These are phyloP conservation scores for Colletotrichum salicis DNA, from an alignment of 2,329 filamentous ascomycete genomes.

Conservation along the genomic window DNA sequence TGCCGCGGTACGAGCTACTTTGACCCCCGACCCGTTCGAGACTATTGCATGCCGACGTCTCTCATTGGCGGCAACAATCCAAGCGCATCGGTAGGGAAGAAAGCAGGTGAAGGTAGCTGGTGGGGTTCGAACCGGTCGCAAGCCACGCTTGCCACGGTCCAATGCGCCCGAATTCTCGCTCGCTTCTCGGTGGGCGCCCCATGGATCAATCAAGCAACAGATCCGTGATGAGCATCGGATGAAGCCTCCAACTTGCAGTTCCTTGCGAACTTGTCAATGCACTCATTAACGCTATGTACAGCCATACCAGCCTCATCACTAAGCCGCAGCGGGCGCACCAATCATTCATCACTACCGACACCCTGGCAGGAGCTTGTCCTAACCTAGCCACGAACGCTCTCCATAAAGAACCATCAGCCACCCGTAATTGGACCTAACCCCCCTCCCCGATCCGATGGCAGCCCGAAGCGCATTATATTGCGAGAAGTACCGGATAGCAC, in stretches of 20 bases:
- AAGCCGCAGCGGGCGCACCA: conserved; percentile 11
- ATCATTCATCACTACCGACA: conserved; percentile 10
- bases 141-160: conserved; percentile 20
- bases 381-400: conserved; percentile 10
- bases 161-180: conserved; percentile 31
- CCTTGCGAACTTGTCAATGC: conserved; percentile 12
- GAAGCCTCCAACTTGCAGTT: conserved; percentile 14
- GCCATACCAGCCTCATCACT: conserved; percentile 1
- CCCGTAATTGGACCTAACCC: neutral
- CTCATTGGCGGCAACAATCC: conserved; percentile 22
- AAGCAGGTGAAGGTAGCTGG: conserved; percentile 17
- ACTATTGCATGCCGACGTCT: conserved; percentile 9
- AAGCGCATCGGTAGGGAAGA: conserved; percentile 12
- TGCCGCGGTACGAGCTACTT: neutral
- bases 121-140: conserved; percentile 13
- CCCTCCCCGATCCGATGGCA: conserved; percentile 13
- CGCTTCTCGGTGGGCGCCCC: conserved; percentile 14
- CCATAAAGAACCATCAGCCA: neutral
- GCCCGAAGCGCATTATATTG: conserved; percentile 14
- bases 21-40: neutral
- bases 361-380: conserved; percentile 25
- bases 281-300: neutral
- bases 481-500: neutral
- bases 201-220: conserved; percentile 32
- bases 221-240: conserved; percentile 27